Base-by-base conservation (phyloP, 2,329 filamentous ascomycete species). In the Ophioceras dolichostomum region DNA sequence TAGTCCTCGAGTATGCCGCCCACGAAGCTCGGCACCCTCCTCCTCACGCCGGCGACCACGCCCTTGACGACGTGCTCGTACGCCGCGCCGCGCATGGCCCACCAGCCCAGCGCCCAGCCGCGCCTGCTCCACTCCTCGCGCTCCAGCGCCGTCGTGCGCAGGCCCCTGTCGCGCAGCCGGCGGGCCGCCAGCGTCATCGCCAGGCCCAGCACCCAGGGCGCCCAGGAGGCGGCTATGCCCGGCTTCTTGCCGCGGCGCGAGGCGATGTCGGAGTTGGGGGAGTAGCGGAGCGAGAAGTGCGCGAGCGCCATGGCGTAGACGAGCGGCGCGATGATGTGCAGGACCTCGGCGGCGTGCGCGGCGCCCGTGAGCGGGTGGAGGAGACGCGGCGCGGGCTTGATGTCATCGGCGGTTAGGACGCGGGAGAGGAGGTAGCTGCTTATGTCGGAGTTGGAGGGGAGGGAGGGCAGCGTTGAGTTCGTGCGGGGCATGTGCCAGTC, bases 401-500 rank as follows among this genome's bases (percentile, higher is more conserved):
- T 91, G 54, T 96, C 91, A 60, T 98, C 91, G 8, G 91, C 86
- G 0, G 86, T 94, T 33, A 98, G 70, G 10, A 96, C 89, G 46
- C 93, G 88, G 24, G 82, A 80, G 18, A 94, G 75, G 4, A 98
- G 73, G 57, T 94, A 98, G 32, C 75, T 76, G 36, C 84, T 85
- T 41, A 95, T 88, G 48, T 94, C 85, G 37, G 79, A 73, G 1
- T 81, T 73, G 39, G 81, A 79, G 0, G 91, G 91, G 13, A 98
- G 67, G 33, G 77, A 81, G 1, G 91, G 89, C 33, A 98, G 70
- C 19, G 77, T 83, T 48, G 94, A 70, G 26, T 87, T 86, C 0
- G 91, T 98, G 41, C 91, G 72, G n/a, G 89, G 89, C 89, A 98
- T 96, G 12, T 72, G 74, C 83, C 89, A 96, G 45, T 77, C 78